phyloP scores from a whole-genome alignment of 2,329 filamentous ascomycete genomes.

The Alternaria conjuncta region DNA sequence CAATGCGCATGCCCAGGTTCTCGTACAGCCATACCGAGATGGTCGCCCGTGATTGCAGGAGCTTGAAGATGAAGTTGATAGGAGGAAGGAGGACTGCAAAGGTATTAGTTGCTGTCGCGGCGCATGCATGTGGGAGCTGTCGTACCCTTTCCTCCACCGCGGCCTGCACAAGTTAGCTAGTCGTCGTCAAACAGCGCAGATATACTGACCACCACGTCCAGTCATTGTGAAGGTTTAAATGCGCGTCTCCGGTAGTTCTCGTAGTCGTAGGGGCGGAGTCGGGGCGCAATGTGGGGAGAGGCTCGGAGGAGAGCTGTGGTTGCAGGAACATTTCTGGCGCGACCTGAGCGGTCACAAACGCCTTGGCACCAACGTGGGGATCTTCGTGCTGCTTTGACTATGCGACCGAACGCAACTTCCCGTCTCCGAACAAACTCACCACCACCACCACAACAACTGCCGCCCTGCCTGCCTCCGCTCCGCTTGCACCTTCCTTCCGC shows the following conservation, averaged over 20 bases:
- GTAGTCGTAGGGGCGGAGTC: slow-evolving; percentile 7
- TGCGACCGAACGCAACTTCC: slow-evolving; percentile 31
- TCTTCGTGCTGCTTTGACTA: slow-evolving; percentile 32
- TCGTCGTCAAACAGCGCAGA: background rate
- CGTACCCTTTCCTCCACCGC: slow-evolving; percentile 57
- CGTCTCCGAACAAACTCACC: slow-evolving; percentile 27
- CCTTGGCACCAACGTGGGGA: slow-evolving; percentile 34
- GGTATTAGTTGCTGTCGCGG: slow-evolving; percentile 17
- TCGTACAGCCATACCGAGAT: slow-evolving; percentile 98
- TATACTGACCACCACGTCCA: slow-evolving; percentile 42
- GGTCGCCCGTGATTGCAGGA: slow-evolving; percentile 81
- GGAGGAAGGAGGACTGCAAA: slow-evolving; percentile 70
- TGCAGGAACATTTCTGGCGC: slow-evolving; percentile 32
- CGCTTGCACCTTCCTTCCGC: slow-evolving; percentile 4
- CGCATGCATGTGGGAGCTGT: slow-evolving; percentile 10
- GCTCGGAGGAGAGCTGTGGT: slow-evolving; percentile 25
- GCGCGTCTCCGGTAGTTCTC: slow-evolving; percentile 3
- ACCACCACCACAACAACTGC: slow-evolving; percentile 11
- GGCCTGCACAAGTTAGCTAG: slow-evolving; percentile 56
- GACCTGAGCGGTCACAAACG: slow-evolving; percentile 30
- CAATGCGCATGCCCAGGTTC: slow-evolving; percentile 90
- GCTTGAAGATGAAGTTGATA: slow-evolving; percentile 93
- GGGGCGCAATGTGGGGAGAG: slow-evolving; percentile 16
- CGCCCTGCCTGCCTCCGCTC: background rate
- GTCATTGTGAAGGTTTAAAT: slow-evolving; percentile 29